Evolutionary conservation across 108 stramenopile genomes (phyloP).

Genomic region (Nannochloropsis granulata): DNA sequence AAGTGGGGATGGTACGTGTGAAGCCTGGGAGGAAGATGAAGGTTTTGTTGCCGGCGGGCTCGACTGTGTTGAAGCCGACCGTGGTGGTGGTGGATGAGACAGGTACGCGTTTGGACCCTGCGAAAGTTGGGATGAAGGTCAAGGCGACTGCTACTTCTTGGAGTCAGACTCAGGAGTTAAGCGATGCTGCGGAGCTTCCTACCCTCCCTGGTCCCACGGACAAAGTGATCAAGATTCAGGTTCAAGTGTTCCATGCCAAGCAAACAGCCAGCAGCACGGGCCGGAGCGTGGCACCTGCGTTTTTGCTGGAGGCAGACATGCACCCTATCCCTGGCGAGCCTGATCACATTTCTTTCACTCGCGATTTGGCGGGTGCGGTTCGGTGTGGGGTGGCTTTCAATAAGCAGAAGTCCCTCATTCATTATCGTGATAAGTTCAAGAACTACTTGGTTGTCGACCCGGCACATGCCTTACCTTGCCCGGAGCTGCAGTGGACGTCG

Average conservation of each 20-base stretch:
- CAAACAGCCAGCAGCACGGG: not conserved
- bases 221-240: not conserved
- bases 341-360: not conserved
- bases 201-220: not conserved
- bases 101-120: not conserved
- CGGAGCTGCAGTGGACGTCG: not conserved
- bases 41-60: not conserved
- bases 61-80: not conserved
- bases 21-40: not conserved
- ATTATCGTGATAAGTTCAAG: not conserved
- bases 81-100: not conserved
- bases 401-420: not conserved
- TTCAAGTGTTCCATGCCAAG: not conserved
- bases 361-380: not conserved
- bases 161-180: not conserved
- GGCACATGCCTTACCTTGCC: not conserved
- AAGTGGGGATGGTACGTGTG: not conserved
- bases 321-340: not conserved
- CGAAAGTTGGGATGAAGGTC: not conserved
- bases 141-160: not conserved
- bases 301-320: not conserved
- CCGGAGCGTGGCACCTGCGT: not conserved
- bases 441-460: not conserved
- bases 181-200: not conserved
- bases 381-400: not conserved